These are phyloP conservation scores for Saturnispora sanitii DNA, from an alignment of 805 yeast species.

Conservation along the genomic window DNA sequence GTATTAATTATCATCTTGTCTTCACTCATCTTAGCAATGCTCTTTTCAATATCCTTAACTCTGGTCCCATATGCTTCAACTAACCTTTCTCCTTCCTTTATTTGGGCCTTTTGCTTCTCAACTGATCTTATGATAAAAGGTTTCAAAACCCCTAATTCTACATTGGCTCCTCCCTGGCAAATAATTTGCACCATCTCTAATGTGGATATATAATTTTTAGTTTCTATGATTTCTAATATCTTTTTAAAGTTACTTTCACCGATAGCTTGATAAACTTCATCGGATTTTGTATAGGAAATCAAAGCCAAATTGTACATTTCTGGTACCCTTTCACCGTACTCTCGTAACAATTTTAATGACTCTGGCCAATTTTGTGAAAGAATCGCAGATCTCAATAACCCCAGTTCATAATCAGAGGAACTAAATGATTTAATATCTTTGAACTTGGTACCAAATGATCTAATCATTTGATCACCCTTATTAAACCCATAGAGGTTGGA, in stretches of 20 bases:
- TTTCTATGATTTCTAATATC: constrained; percentile 45
- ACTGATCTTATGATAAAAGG: constrained; percentile 57
- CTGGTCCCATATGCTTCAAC: constrained; percentile 61
- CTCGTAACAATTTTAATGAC: constrained; percentile 47
- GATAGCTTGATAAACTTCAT: constrained; percentile 39
- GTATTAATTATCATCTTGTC: constrained; percentile 44
- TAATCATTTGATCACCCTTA: constrained; percentile 37
- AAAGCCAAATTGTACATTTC: constrained; percentile 59
- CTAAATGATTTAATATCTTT: neutral
- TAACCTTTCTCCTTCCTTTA: constrained; percentile 56
- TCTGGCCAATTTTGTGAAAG: constrained; percentile 46
- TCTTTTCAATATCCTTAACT: constrained; percentile 41
- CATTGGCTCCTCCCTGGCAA: constrained; percentile 37
- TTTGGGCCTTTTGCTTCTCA: constrained; percentile 50
- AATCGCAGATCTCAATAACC: constrained; percentile 57
- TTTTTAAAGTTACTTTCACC: constrained; percentile 40
- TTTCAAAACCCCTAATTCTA: constrained; percentile 53
- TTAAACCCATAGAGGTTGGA: constrained; percentile 48
- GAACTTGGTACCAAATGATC: constrained; percentile 11
- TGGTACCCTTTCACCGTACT: constrained; percentile 53
- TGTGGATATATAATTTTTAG: constrained; percentile 51
- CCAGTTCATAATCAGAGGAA: constrained; percentile 35
- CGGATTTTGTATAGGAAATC: constrained; percentile 49
- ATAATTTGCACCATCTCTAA: constrained; percentile 40
- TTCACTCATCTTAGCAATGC: constrained; percentile 40